These are phyloP conservation scores for Aegilops longissima DNA, from an alignment of 176 grass and related monocot species.

Conservation along the genomic window DNA sequence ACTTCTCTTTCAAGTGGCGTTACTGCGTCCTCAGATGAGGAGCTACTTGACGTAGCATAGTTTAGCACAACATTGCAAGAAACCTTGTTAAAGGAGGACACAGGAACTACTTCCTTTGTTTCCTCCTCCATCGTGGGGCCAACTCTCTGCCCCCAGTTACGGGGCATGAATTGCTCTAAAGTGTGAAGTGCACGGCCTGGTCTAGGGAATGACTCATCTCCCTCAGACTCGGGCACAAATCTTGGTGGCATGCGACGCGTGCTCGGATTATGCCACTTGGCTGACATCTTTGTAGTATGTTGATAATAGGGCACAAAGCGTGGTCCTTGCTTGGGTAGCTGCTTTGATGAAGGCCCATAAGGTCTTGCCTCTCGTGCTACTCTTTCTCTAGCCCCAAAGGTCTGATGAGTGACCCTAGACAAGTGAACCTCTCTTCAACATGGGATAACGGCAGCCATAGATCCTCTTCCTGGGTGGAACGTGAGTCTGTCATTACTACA, in stretches of 20 bases:
- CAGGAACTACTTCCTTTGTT: not conserved
- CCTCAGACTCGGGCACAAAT: not conserved
- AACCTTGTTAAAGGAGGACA: too few species aligned
- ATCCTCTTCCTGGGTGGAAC: not conserved
- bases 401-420: not conserved
- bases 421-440: not conserved
- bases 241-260: not conserved
- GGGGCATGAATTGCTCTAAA: not conserved
- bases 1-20: not conserved
- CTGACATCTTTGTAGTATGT: not conserved
- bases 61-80: not conserved
- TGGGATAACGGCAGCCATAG: not conserved
- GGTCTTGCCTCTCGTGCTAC: not conserved
- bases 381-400: not conserved
- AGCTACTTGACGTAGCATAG: not conserved
- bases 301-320: not conserved
- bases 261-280: not conserved
- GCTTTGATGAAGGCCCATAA: not conserved
- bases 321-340: not conserved
- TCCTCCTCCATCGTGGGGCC: too few species aligned
- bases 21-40: not conserved
- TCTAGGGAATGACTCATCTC: not conserved
- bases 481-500: not conserved
- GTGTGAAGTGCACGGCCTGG: accelerated
- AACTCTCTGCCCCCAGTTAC: not conserved